Percentiles rank a stretch among this genome's conserved stretches.
Conservation (phyloP, 495 filamentous ascomycete species). For the Hypomontagnella monticulosa region DNA sequence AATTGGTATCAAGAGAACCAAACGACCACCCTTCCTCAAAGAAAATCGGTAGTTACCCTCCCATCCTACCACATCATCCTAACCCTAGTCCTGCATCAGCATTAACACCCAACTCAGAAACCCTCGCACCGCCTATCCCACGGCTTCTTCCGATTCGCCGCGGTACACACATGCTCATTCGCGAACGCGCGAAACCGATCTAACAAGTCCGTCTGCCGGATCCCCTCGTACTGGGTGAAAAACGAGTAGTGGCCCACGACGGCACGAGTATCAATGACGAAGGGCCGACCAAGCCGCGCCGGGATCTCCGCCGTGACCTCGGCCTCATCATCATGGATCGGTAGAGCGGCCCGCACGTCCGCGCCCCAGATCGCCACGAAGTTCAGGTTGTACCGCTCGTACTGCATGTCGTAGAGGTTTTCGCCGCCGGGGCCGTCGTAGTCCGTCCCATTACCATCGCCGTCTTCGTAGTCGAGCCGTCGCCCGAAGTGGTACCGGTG, state of each 20-base stretch:
- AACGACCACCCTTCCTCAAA: no score
- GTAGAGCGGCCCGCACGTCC: constrained; percentile 50
- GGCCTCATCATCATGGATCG: constrained; percentile 49
- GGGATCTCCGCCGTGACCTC: constrained; percentile 43
- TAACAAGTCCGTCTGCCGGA: constrained; percentile 61
- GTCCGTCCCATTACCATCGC: constrained; percentile 10
- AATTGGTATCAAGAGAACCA: no score
- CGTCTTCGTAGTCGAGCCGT: constrained; percentile 32
- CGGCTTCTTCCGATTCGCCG: constrained; percentile 41
- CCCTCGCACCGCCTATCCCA: constrained; percentile 38
- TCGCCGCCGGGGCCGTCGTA: constrained; percentile 40
- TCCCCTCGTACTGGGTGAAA: constrained; percentile 48
- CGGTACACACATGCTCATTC: constrained; percentile 52
- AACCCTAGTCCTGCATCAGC: no score
- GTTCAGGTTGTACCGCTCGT: constrained; percentile 55
- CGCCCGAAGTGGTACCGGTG: constrained; percentile 60
- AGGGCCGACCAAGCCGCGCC: constrained; percentile 41
- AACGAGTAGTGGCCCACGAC: constrained; percentile 63
- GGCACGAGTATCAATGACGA: constrained; percentile 63
- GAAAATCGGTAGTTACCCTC: no score
- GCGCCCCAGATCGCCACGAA: constrained; percentile 61
- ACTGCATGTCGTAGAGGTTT: constrained; percentile 58
- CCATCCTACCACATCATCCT: no score
- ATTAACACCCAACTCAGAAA: constrained; percentile 17
- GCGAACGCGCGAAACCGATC: constrained; percentile 62